Conservation (phyloP, 2,329 filamentous ascomycete species). For the Colletotrichum camelliae region DNA sequence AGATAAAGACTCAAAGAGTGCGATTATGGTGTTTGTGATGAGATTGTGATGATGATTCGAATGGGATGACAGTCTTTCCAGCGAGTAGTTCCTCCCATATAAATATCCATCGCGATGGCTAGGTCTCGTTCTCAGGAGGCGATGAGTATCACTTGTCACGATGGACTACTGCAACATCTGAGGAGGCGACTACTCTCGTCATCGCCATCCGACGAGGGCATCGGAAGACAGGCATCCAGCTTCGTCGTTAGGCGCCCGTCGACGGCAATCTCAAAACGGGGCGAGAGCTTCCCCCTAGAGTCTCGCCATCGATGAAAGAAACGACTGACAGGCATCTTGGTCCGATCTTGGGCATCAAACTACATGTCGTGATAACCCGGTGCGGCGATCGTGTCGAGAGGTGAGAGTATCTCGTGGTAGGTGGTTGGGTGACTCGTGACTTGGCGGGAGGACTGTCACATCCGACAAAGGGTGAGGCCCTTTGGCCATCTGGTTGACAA, state of each 20-base stretch:
- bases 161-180: neutral
- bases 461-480: neutral
- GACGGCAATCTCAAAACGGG: neutral
- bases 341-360: neutral
- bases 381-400: neutral
- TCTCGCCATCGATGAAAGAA: neutral
- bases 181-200: neutral
- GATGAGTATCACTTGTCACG: neutral
- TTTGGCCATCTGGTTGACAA: neutral
- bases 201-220: neutral
- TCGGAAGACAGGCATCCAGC: neutral
- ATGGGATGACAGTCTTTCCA: neutral
- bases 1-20: neutral
- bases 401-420: neutral
- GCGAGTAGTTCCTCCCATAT: neutral
- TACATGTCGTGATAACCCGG: neutral
- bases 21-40: neutral
- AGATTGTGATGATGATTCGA: neutral
- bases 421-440: neutral
- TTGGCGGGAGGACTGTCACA: neutral
- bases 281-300: neutral
- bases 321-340: neutral
- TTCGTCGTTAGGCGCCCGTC: neutral
- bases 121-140: neutral
- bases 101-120: neutral